Evolutionary conservation across 139 green algal genomes (phyloP).

Genomic region (Micractinium conductrix): DNA sequence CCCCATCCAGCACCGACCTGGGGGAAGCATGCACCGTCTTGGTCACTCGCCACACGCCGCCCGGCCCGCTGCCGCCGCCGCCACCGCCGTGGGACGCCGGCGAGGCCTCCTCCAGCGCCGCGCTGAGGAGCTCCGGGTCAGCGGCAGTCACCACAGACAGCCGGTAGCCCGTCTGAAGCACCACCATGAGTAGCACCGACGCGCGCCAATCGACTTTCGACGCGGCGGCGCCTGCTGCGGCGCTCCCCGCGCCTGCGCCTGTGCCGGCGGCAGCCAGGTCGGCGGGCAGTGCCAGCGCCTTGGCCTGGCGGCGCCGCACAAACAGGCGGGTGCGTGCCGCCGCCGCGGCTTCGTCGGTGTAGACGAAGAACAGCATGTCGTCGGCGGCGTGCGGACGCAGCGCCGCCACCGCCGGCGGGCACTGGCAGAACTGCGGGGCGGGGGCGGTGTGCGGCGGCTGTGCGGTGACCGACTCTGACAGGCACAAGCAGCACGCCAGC

Average conservation of each 20-base stretch:
- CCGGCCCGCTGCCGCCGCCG: constrained; percentile 30
- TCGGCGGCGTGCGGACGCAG: constrained; percentile 30
- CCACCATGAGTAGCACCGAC: constrained; percentile 72
- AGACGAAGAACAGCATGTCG: constrained; percentile 63
- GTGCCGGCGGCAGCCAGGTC: neutral
- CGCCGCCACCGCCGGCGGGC: neutral
- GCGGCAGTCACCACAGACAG: constrained; percentile 59
- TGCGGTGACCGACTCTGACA: too few species aligned
- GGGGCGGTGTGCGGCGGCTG: neutral
- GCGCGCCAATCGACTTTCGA: constrained; percentile 61
- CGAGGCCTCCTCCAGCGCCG: constrained; percentile 12
- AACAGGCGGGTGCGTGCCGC: constrained; percentile 6
- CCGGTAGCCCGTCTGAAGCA: constrained; percentile 68
- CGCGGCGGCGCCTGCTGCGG: neutral
- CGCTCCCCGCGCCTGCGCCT: neutral
- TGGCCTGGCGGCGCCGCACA: constrained; percentile 12
- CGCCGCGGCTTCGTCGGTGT: constrained; percentile 13
- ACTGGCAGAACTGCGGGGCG: constrained; percentile 41
- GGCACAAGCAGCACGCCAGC: too few species aligned
- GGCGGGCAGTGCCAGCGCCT: constrained; percentile 11
- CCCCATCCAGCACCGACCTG: too few species aligned
- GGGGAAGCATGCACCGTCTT: constrained; percentile 62
- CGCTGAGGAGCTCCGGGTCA: constrained; percentile 8
- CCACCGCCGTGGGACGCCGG: neutral
- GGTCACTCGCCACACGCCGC: constrained; percentile 35